phyloP scores from a whole-genome alignment of 441 rosid species.

The Euphorbia celastroides region DNA sequence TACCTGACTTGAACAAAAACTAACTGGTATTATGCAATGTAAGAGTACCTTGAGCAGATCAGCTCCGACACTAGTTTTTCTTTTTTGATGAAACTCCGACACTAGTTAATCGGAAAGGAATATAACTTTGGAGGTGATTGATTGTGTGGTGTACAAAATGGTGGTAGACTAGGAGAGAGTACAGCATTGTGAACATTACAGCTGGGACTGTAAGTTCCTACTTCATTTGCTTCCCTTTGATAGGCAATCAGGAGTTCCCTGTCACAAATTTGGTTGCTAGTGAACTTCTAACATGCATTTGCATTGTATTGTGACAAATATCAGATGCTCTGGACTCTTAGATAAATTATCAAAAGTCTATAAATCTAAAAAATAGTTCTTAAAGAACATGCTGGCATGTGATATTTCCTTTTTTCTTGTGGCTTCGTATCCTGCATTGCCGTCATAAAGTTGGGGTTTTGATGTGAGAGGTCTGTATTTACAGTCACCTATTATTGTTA shows the following conservation, averaged over 20 bases:
- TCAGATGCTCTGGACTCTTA: background rate
- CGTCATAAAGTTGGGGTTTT: background rate
- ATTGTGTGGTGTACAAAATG: background rate
- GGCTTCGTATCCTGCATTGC: background rate
- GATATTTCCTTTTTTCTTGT: background rate
- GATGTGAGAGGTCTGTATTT: background rate
- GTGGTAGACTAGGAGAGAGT: background rate
- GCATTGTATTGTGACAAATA: background rate
- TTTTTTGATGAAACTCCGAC: background rate
- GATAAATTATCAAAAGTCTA: too few species aligned
- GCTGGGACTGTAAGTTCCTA: slow-evolving; percentile 1
- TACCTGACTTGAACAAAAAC: too few species aligned
- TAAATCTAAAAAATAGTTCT: background rate
- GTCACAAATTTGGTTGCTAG: slow-evolving; percentile 1
- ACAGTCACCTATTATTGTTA: background rate
- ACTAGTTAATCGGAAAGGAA: background rate
- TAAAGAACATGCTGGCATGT: background rate
- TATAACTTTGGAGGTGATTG: too few species aligned
- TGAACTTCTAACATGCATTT: background rate
- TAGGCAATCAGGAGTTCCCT: slow-evolving; percentile 2
- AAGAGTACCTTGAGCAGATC: background rate
- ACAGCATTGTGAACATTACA: background rate
- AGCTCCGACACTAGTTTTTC: too few species aligned
- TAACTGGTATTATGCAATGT: background rate
- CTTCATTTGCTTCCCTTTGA: background rate